Evolutionary conservation across 2,329 filamentous ascomycete genomes (phyloP).

Genomic region (Neofusicoccum cordaticola): DNA sequence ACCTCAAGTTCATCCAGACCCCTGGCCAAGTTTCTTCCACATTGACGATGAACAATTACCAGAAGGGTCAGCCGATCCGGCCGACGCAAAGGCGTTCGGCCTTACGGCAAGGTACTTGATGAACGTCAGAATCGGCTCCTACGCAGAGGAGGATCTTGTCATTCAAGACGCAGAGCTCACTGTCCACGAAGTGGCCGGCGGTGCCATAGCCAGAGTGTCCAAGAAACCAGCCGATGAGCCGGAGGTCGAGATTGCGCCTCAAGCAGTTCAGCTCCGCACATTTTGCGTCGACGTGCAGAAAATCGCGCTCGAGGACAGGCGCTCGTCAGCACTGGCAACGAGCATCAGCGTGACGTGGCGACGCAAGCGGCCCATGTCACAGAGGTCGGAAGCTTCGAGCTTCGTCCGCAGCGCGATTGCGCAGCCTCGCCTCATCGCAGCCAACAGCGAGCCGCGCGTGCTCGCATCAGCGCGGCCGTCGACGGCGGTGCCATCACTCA

Average conservation of each 20-base stretch:
- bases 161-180: constrained; percentile 65
- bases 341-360: constrained; percentile 76
- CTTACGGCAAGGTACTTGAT: constrained; percentile 80
- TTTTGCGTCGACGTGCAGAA: constrained; percentile 78
- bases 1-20: constrained; percentile 70
- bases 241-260: constrained; percentile 53
- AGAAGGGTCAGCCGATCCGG: constrained; percentile 29
- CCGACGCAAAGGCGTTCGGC: constrained; percentile 48
- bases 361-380: constrained; percentile 42
- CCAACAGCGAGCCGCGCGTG: constrained; percentile 82
- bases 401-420: constrained; percentile 57
- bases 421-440: constrained; percentile 76
- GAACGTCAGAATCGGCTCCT: constrained; percentile 68
- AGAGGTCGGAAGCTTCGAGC: constrained; percentile 29
- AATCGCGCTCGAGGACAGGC: constrained; percentile 74
- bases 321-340: constrained; percentile 70
- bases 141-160: constrained; percentile 62
- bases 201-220: constrained; percentile 54
- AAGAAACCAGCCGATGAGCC: constrained; percentile 27
- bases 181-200: constrained; percentile 60
- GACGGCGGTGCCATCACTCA: constrained; percentile 22
- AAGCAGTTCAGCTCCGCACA: constrained; percentile 67
- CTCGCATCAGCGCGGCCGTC: constrained; percentile 52
- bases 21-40: constrained; percentile 87
- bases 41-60: constrained; percentile 46